These are phyloP conservation scores for Populus trichocarpa DNA, from an alignment of 441 rosid species.

Conservation along the genomic window DNA sequence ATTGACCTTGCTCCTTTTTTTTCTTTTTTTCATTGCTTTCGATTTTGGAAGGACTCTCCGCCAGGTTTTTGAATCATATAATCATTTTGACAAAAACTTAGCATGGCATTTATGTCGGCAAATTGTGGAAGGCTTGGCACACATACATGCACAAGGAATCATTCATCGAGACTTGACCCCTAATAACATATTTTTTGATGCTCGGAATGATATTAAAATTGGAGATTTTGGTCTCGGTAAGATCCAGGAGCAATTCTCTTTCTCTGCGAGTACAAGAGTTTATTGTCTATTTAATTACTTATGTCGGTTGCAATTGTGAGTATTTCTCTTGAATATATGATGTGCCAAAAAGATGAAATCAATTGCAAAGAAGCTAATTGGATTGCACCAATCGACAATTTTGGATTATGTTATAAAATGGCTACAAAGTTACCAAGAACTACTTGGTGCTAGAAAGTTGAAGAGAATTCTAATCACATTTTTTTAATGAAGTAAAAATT, in stretches of 20 bases:
- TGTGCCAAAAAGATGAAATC: not conserved
- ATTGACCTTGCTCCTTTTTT: slow-evolving; percentile 2
- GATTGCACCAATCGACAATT: not conserved
- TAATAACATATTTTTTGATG: slow-evolving; percentile 90
- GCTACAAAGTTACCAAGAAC: too few species aligned
- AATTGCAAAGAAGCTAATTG: not conserved
- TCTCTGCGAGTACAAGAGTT: not conserved
- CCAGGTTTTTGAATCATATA: slow-evolving; percentile 82
- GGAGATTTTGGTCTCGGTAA: slow-evolving; percentile 99
- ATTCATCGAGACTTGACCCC: slow-evolving; percentile 99
- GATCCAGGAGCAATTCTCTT: slow-evolving; percentile 18
- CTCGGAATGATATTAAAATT: slow-evolving; percentile 92
- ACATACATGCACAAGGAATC: slow-evolving; percentile 97
- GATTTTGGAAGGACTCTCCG: slow-evolving; percentile 67
- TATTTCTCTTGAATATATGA: slow-evolving; percentile 2
- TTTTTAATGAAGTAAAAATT: too few species aligned
- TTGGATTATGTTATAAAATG: not conserved
- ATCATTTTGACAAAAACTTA: slow-evolving; percentile 71
- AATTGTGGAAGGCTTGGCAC: slow-evolving; percentile 96
- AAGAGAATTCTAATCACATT: too few species aligned
- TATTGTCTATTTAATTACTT: not conserved
- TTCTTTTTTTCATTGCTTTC: slow-evolving; percentile 7
- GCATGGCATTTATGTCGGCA: slow-evolving; percentile 94
- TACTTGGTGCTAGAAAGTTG: too few species aligned
- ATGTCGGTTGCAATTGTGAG: not conserved